phyloP scores from a whole-genome alignment of 1,284 basidiomycete species.

The Microbotryomycetes sp. region DNA sequence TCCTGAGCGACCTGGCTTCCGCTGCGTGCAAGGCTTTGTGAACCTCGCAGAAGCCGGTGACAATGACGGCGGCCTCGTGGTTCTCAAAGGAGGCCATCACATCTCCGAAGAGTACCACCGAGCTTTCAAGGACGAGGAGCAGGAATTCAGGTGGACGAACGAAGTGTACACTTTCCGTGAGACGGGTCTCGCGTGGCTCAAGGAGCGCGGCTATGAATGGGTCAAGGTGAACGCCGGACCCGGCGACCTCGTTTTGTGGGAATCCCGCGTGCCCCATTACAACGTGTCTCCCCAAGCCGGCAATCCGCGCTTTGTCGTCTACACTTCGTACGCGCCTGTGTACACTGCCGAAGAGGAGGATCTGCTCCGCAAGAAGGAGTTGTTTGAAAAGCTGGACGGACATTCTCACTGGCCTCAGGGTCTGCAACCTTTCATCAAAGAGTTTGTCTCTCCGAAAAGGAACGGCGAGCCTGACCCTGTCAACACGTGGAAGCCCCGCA shows the following conservation, averaged over 20 bases:
- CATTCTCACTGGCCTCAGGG: slow-evolving; percentile 20
- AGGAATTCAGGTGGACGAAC: slow-evolving; percentile 12
- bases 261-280: slow-evolving; percentile 10
- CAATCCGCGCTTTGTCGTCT: slow-evolving; percentile 12
- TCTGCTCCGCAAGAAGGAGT: slow-evolving; percentile 8
- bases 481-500: slow-evolving; percentile 12
- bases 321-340: slow-evolving; percentile 9
- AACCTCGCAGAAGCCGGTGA: slow-evolving; percentile 41
- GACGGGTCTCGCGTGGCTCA: slow-evolving; percentile 6
- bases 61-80: slow-evolving; percentile 44
- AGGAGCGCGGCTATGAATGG: slow-evolving; percentile 9
- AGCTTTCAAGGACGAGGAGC: slow-evolving; percentile 3
- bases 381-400: slow-evolving; percentile 9
- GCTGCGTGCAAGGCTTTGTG: slow-evolving; percentile 43
- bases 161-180: slow-evolving; percentile 14
- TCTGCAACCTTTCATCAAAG: slow-evolving; percentile 3
- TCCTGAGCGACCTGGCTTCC: slow-evolving; percentile 34
- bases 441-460: slow-evolving; percentile 11
- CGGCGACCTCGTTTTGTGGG: slow-evolving; percentile 10
- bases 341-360: slow-evolving; percentile 13
- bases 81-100: slow-evolving; percentile 34
- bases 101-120: slow-evolving; percentile 6
- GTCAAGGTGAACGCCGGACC: slow-evolving; percentile 14
- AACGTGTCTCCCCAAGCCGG: slow-evolving; percentile 6
- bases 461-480: slow-evolving; percentile 13